These are phyloP conservation scores for Rhodotorula sp. DNA, from an alignment of 1,284 basidiomycete species.

Conservation along the genomic window DNA sequence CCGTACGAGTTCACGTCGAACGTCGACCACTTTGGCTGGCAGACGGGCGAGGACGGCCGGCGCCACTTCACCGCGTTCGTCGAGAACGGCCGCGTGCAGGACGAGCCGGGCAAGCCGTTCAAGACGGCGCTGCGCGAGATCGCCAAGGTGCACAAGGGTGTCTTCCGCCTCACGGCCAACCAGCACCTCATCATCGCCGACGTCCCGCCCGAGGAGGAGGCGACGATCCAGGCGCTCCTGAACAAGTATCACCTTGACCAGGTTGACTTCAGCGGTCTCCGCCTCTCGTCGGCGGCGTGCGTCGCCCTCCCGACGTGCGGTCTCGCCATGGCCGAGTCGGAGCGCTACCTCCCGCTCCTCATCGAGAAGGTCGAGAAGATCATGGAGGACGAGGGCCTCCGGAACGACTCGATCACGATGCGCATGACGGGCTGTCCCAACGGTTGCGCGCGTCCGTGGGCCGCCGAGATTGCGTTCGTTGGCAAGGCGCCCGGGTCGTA, in stretches of 20 bases:
- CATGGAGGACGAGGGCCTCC: slow-evolving; percentile 86
- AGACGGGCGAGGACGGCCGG: slow-evolving; percentile 81
- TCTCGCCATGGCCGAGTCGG: slow-evolving; percentile 93
- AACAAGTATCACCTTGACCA: slow-evolving; percentile 90
- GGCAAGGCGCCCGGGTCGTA: slow-evolving; percentile 95
- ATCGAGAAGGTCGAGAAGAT: slow-evolving; percentile 95
- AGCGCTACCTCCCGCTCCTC: slow-evolving; percentile 89
- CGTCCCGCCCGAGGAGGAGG: slow-evolving; percentile 63
- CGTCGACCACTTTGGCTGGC: slow-evolving; percentile 93
- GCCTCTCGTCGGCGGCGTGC: slow-evolving; percentile 80
- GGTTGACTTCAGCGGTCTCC: slow-evolving; percentile 73
- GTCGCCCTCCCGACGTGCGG: slow-evolving; percentile 98
- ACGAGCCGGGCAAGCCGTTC: slow-evolving; percentile 83
- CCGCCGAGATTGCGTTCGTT: slow-evolving; percentile 92
- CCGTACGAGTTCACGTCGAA: slow-evolving; percentile 84
- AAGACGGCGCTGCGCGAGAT: slow-evolving; percentile 91
- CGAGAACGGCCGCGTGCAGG: slow-evolving; percentile 95
- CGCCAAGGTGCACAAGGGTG: slow-evolving; percentile 88
- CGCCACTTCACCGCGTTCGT: slow-evolving; percentile 88
- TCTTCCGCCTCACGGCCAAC: slow-evolving; percentile 82
- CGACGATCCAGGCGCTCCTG: slow-evolving; percentile 68
- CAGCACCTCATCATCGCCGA: slow-evolving; percentile 92
- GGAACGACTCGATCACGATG: slow-evolving; percentile 94
- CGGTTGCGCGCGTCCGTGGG: slow-evolving; percentile 59
- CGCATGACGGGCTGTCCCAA: slow-evolving; percentile 67